Evolutionary conservation across 2,329 filamentous ascomycete species (phyloP).

Genomic region (Sporothrix globosa): DNA sequence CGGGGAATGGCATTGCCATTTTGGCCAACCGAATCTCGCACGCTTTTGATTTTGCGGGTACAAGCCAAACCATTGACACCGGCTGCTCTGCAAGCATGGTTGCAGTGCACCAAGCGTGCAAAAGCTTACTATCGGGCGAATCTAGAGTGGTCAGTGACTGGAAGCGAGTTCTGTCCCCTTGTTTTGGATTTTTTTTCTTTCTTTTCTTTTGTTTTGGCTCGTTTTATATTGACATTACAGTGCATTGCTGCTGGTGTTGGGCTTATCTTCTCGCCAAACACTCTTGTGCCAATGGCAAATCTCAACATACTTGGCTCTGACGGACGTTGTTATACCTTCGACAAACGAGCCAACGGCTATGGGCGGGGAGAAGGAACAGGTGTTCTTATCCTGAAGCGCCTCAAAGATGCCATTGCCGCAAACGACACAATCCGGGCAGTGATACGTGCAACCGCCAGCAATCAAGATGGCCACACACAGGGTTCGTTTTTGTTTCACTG

Average conservation of each 20-base stretch:
- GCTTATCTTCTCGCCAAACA: conserved; percentile 58
- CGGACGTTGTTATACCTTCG: conserved; percentile 59
- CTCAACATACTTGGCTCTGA: conserved; percentile 57
- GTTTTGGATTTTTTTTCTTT: background rate
- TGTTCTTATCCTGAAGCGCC: conserved; percentile 62
- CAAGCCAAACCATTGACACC: conserved; percentile 62
- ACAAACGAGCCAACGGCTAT: conserved; percentile 64
- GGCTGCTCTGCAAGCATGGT: conserved; percentile 62
- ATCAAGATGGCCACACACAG: conserved; percentile 62
- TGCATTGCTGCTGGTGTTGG: conserved; percentile 56
- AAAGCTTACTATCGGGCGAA: conserved; percentile 53
- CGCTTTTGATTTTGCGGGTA: conserved; percentile 58
- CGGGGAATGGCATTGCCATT: conserved; percentile 57
- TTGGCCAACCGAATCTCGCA: conserved; percentile 61
- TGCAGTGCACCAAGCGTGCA: conserved; percentile 57
- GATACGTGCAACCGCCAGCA: conserved; percentile 57
- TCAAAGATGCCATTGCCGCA: conserved; percentile 60
- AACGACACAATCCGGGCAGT: conserved; percentile 62
- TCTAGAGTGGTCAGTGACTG: conserved; percentile 43
- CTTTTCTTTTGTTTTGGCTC: conserved; percentile 17
- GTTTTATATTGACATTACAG: conserved; percentile 37
- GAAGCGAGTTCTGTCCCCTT: no score
- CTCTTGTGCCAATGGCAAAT: conserved; percentile 60
- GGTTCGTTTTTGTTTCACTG: conserved; percentile 41
- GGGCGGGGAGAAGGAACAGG: conserved; percentile 66